Conservation (phyloP, 1,139 yeast species). For the Candida sp. region DNA sequence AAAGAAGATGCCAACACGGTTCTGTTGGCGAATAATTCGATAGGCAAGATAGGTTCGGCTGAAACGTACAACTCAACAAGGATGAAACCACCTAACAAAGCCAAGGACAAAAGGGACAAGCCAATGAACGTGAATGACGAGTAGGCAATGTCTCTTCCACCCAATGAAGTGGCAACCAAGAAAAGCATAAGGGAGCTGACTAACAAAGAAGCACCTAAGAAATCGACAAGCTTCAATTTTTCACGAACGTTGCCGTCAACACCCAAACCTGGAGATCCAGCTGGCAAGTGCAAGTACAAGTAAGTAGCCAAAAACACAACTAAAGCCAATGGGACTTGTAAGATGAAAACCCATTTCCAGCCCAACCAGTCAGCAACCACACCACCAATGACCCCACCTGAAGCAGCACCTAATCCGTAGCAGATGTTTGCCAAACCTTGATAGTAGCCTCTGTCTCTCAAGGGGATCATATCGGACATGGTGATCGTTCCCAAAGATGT, state of each 20-base stretch:
- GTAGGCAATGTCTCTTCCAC: slow-evolving; percentile 60
- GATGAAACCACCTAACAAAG: slow-evolving; percentile 38
- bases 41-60: slow-evolving; percentile 71
- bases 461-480: slow-evolving; percentile 55
- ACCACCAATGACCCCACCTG: slow-evolving; percentile 70
- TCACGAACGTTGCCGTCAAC: slow-evolving; percentile 39
- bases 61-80: slow-evolving; percentile 60
- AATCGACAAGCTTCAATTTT: slow-evolving; percentile 66
- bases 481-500: slow-evolving; percentile 55
- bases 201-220: slow-evolving; percentile 68
- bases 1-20: slow-evolving; percentile 69
- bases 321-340: slow-evolving; percentile 67
- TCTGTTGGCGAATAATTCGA: slow-evolving; percentile 55
- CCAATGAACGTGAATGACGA: slow-evolving; percentile 35
- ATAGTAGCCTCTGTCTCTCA: slow-evolving; percentile 55
- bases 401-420: slow-evolving; percentile 55
- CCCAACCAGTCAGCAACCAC: slow-evolving; percentile 71
- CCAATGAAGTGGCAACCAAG: slow-evolving; percentile 72
- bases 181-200: slow-evolving; percentile 56
- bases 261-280: slow-evolving; percentile 54
- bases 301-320: slow-evolving; percentile 47
- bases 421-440: slow-evolving; percentile 58
- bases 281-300: slow-evolving; percentile 45
- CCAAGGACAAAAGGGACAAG: slow-evolving; percentile 22
- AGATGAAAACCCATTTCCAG: slow-evolving; percentile 69